Base-by-base conservation (phyloP, 2,329 filamentous ascomycete species). In the Dendrostoma leiphaemia region DNA sequence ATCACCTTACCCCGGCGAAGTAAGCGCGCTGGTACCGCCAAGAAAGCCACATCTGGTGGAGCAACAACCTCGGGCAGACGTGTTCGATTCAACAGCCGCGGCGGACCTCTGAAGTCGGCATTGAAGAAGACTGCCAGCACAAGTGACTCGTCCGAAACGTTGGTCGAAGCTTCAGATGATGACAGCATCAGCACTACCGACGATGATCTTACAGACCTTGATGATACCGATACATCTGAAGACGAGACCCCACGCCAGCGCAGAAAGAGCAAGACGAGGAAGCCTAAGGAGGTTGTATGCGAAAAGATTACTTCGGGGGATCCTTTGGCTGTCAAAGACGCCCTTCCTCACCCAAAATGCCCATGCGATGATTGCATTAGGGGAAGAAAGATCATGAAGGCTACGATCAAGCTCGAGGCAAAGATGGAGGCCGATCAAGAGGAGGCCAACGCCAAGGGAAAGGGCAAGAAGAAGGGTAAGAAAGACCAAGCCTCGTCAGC, bases 1-100 rank as follows among this genome's bases (percentile, higher is more conserved):
- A 64, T 83, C 34, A 78, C 75, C 1, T 78, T 79, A 48, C 78
- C 79, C 1, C 74, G 77, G 49, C 65, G 68, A 4, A 19, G 32
- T 41, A 37, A 41, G 43, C 35, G 57, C 48, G 23, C 24, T 50
- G 21, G 13, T 44, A 19, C 40, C 28, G 23, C 38, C 23, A 23
- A 45, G 26, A 49, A 31, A n/a, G 34, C 45, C 15, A 0, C 43
- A 13, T 26, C 44, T 13, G 35, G 6, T 13, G 24, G 19, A 21
- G 38, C 47, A 7, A 23, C 38, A 5, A 24, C 50, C 13, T 54
- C 55, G n/a, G 43, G 31, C 15, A 78, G 78, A 60, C 76, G 73
- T 51, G 76, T 79, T 29, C 73, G 72, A 15, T 79, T 79, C 52
- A 61, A 71, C 13, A 60, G 67, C 7, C 49, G 35, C 19, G 35